A percentile compares a stretch with the other conserved stretches of the same genome.
Conservation (phyloP, 2,329 filamentous ascomycete genomes). For the Cordyceps tenuipes region DNA sequence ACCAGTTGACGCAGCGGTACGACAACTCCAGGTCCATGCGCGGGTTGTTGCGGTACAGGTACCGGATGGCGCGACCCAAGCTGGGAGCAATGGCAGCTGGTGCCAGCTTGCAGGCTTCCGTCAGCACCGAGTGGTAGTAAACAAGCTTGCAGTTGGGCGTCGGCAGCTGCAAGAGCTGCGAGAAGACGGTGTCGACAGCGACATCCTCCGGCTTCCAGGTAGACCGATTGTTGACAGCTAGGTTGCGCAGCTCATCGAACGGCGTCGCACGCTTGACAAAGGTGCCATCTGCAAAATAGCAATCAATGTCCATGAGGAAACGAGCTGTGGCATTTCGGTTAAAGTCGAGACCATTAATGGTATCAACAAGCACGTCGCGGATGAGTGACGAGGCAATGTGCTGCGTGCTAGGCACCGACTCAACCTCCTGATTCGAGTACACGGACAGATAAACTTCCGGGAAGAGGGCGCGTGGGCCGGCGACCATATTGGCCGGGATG, state of each 20-base stretch:
- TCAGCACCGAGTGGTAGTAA: conserved; percentile 92
- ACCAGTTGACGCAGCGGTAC: conserved; percentile 93
- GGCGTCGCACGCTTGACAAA: conserved; percentile 91
- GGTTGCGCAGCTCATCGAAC: conserved; percentile 76
- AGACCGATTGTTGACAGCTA: conserved; percentile 53
- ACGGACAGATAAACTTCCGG: conserved; percentile 93
- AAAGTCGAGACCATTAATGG: conserved; percentile 88
- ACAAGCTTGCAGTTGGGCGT: conserved; percentile 85
- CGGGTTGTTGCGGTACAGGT: conserved; percentile 74
- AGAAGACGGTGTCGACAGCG: conserved; percentile 94
- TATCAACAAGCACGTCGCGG: conserved; percentile 79
- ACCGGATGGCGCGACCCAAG: conserved; percentile 85
- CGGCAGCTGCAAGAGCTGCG: conserved; percentile 84
- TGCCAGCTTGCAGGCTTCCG: conserved; percentile 90
- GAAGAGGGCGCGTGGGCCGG: conserved; percentile 70
- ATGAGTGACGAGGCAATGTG: conserved; percentile 76
- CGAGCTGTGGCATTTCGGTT: conserved; percentile 83
- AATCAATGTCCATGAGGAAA: conserved; percentile 88
- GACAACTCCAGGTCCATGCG: conserved; percentile 79
- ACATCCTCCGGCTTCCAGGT: conserved; percentile 98
- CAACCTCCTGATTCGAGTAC: conserved; percentile 78
- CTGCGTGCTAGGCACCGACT: conserved; percentile 73
- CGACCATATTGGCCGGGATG: conserved; percentile 66
- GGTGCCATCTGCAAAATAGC: conserved; percentile 81
- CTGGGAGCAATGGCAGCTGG: conserved; percentile 94